These are phyloP conservation scores for Hawksworthiomyces lignivorus DNA, from an alignment of 2,329 filamentous ascomycete species.

Conservation along the genomic window DNA sequence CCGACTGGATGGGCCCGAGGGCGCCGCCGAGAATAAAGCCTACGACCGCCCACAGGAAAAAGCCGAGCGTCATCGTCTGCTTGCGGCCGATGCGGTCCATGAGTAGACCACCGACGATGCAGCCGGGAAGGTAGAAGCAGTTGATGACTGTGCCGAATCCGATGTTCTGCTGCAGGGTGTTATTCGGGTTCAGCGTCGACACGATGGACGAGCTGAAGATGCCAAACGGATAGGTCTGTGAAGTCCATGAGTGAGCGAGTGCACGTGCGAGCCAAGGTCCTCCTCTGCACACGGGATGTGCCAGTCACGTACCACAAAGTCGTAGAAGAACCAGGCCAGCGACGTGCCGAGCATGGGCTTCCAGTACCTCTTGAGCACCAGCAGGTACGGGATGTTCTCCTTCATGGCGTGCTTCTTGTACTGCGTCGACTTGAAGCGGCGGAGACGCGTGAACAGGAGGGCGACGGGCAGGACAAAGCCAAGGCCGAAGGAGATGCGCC, in stretches of 20 bases:
- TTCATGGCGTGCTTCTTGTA: conserved; percentile 22
- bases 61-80: conserved; percentile 44
- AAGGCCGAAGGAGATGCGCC: conserved; percentile 42
- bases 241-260: too few relatives aligned
- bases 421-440: conserved; percentile 25
- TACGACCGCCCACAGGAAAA: conserved; percentile 34
- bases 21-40: conserved; percentile 44
- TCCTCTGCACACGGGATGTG: too few relatives aligned
- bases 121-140: conserved; percentile 42
- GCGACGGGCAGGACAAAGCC: conserved; percentile 43
- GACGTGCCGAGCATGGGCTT: conserved; percentile 40
- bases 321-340: conserved; percentile 44
- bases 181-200: conserved; percentile 29
- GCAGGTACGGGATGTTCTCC: conserved; percentile 36
- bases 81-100: conserved; percentile 41
- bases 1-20: conserved; percentile 32
- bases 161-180: conserved; percentile 34
- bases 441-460: conserved; percentile 45
- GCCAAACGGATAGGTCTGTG: conserved; percentile 38
- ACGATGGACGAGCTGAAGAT: conserved; percentile 48
- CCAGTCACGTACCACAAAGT: too few relatives aligned
- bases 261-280: too few relatives aligned
- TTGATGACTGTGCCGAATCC: conserved; percentile 41
- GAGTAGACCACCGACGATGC: conserved; percentile 38
- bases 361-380: conserved; percentile 41